These are phyloP conservation scores for Adiantum capillusveneris DNA, from an alignment of 75 land plant genomes.

Conservation along the genomic window DNA sequence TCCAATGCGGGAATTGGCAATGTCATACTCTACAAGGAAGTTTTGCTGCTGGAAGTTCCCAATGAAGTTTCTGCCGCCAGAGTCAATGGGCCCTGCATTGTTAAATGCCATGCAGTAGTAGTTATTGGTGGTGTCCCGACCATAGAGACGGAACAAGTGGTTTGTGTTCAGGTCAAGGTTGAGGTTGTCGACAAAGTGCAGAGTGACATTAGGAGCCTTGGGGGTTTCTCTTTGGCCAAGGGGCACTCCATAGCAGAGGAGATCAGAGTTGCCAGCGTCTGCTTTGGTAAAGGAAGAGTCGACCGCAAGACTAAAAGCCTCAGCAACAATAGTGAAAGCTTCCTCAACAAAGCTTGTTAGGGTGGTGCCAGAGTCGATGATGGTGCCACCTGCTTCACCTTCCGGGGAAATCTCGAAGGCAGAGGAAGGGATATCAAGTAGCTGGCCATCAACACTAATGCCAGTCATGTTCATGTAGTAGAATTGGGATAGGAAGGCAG, in stretches of 20 bases:
- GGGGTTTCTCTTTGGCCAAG: not conserved
- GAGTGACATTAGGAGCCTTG: not conserved
- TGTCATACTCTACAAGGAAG: not conserved
- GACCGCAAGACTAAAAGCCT: too few species aligned
- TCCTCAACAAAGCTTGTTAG: not conserved
- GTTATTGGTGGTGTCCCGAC: not conserved
- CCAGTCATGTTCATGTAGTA: not conserved
- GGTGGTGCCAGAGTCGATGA: conserved; percentile 1
- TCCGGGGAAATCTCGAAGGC: not conserved
- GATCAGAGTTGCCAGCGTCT: too few species aligned
- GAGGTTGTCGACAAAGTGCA: not conserved
- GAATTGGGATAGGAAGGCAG: not conserved
- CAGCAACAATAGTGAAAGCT: not conserved
- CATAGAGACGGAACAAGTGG: not conserved
- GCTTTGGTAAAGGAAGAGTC: too few species aligned
- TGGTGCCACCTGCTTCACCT: not conserved
- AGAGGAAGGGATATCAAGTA: not conserved
- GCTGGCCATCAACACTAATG: not conserved
- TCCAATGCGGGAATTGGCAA: not conserved
- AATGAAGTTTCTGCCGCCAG: not conserved
- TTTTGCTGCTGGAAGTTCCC: conserved; percentile 1
- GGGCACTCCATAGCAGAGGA: not conserved
- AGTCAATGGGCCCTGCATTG: not conserved
- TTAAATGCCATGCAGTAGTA: conserved; percentile 1
- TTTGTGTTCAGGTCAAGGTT: not conserved